These are phyloP conservation scores for Passiflora organensis DNA, from an alignment of 345 rosid species.

Conservation along the genomic window DNA sequence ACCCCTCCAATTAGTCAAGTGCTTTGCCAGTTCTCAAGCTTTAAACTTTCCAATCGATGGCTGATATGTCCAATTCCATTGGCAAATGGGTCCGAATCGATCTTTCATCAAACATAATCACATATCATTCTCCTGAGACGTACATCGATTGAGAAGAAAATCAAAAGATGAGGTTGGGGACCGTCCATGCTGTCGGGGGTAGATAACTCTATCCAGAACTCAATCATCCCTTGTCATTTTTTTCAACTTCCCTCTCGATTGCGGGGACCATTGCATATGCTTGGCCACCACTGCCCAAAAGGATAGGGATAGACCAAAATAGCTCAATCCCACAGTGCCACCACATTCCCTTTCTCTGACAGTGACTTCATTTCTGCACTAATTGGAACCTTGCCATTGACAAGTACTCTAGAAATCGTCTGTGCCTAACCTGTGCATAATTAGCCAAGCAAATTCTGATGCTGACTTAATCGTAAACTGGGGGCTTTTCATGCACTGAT, in stretches of 20 bases:
- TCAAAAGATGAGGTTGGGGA: constrained; percentile 20
- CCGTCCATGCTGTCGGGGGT: constrained; percentile 28
- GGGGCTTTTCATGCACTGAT: neutral
- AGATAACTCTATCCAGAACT: constrained; percentile 15
- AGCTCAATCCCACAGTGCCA: constrained; percentile 12
- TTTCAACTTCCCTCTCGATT: constrained; percentile 17
- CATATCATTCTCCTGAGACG: neutral
- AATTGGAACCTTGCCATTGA: too few species aligned
- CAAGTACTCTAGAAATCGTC: too few species aligned
- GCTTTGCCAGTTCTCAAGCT: too few species aligned
- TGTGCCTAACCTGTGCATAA: too few species aligned
- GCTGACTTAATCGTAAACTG: neutral
- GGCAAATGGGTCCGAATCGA: neutral
- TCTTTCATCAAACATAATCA: neutral
- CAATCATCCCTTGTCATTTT: constrained; percentile 23
- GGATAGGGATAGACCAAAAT: constrained; percentile 31
- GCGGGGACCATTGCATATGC: constrained; percentile 37
- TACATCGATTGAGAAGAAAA: neutral
- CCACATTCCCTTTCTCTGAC: constrained; percentile 1
- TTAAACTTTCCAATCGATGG: too few species aligned
- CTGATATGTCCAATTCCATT: neutral
- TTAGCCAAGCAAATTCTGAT: neutral
- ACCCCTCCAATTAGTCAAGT: too few species aligned
- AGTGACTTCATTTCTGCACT: neutral
- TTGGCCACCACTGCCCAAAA: constrained; percentile 9